Base-by-base conservation (phyloP, 352 stramenopile genomes). In the Pythium utonaiense region DNA sequence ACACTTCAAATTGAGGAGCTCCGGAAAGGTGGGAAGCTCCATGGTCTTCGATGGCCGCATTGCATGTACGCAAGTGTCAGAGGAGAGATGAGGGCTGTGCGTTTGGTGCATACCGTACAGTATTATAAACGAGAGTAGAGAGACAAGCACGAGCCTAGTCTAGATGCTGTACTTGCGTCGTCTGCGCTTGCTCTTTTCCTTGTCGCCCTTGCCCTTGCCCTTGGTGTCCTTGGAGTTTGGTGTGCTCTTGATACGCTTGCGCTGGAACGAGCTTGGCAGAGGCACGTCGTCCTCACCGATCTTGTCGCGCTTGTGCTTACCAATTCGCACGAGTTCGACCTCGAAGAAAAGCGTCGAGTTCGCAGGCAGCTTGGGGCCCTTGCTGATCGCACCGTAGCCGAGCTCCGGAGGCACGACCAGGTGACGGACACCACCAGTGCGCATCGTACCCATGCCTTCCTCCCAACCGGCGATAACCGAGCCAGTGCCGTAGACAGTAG, bases 401-500 rank as follows among this genome's bases (percentile, higher is more conserved):
- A 93, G 60, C 42, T 81, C 72, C 5, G 81, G 59, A 12, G 82
- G 80, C 38, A 93, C 89, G n/a, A 69, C 79, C 36, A 93, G 57
- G 51, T 74, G 51, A 17, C 83, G 75, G 16, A 86, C 63, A 13
- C 78, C 83, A 22, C 78, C 76, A 3, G 80, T 50, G 40, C 80
- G 78, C 83, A 92, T 92, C 48, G 83, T 91, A n/a, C 60, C 70
- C 22, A 92, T 66, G 31, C 78, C 80, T 77, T 92, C 83, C 67
- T 92, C 80, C 83, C 80, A 90, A 27, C 83, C 83, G 52, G 80
- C 78, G 68, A 92, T 92, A 28, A 92, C 76, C 8, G 80, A 89
- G 27, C 77, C 77, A 9, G 76, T 82, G 56, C 80, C 80, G 61
- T 75, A 90, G 49, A 52, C 79, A 6, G 70, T 80, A 9, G 77